phyloP scores from a whole-genome alignment of 2,329 filamentous ascomycete species.

The Sporothrix pseudoabietina region DNA sequence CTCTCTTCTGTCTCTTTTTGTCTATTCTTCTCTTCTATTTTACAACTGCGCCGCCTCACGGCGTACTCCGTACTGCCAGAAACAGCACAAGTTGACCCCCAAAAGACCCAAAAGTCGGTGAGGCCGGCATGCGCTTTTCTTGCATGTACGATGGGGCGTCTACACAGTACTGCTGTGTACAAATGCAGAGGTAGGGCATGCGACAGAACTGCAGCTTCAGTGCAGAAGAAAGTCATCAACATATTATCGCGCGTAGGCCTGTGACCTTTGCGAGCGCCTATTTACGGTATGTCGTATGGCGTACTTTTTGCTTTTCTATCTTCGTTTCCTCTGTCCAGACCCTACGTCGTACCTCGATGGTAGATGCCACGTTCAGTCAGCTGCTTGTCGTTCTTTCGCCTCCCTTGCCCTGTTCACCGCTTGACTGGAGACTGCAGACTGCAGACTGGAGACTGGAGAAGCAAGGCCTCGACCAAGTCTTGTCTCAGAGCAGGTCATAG shows the following conservation, averaged over 20 bases:
- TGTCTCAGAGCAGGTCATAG: background rate
- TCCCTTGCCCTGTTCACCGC: constrained; percentile 14
- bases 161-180: background rate
- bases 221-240: background rate
- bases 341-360: background rate
- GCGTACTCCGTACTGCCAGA: background rate
- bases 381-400: background rate
- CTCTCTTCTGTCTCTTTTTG: background rate
- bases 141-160: constrained; percentile 16
- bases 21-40: too few relatives aligned
- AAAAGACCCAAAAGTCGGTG: constrained; percentile 24
- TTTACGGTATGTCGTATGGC: background rate
- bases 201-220: background rate
- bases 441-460: background rate
- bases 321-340: background rate
- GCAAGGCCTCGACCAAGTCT: background rate
- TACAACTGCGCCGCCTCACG: background rate
- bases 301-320: background rate
- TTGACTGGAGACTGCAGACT: background rate
- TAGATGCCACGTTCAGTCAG: constrained; percentile 7
- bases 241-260: background rate
- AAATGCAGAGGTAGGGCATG: background rate
- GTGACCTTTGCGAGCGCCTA: background rate
- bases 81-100: background rate
- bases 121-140: constrained; percentile 18